A percentile compares a stretch with the other conserved stretches of the same genome.
Conservation (phyloP, 2,329 filamentous ascomycete genomes). For the Aphanocladium album region DNA sequence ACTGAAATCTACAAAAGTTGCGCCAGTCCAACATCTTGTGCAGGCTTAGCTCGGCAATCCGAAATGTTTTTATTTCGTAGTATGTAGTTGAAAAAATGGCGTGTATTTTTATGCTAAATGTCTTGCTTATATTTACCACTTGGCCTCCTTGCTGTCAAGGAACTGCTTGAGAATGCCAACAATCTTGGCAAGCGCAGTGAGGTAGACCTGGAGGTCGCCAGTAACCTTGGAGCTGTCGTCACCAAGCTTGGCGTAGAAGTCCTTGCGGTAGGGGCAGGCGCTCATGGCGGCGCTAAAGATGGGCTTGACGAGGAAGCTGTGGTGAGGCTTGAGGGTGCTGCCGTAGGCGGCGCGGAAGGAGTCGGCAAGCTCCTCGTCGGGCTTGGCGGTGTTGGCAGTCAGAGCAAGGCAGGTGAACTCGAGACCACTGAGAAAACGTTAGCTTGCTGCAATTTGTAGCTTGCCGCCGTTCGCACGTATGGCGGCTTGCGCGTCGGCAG, state of each 20-base stretch:
- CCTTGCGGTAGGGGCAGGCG: slow-evolving; percentile 85
- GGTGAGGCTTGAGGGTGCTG: slow-evolving; percentile 83
- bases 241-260: slow-evolving; percentile 88
- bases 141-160: slow-evolving; percentile 50
- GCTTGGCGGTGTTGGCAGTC: slow-evolving; percentile 65
- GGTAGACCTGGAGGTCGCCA: slow-evolving; percentile 62
- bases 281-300: slow-evolving; percentile 91
- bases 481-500: slow-evolving; percentile 17
- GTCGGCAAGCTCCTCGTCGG: slow-evolving; percentile 68
- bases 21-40: neutral
- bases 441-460: neutral
- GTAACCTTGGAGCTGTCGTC: slow-evolving; percentile 58
- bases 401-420: slow-evolving; percentile 90
- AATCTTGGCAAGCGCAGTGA: slow-evolving; percentile 71
- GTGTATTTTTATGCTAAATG: slow-evolving; percentile 8
- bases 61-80: too few species aligned
- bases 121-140: slow-evolving; percentile 40
- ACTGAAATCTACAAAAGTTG: neutral
- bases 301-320: slow-evolving; percentile 84
- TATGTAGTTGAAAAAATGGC: neutral
- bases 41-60: too few species aligned
- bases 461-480: neutral
- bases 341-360: slow-evolving; percentile 87
- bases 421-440: slow-evolving; percentile 60
- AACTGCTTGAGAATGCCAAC: slow-evolving; percentile 68